Base-by-base conservation (phyloP, 2,329 filamentous ascomycete species). In the Trichophyton simii region DNA sequence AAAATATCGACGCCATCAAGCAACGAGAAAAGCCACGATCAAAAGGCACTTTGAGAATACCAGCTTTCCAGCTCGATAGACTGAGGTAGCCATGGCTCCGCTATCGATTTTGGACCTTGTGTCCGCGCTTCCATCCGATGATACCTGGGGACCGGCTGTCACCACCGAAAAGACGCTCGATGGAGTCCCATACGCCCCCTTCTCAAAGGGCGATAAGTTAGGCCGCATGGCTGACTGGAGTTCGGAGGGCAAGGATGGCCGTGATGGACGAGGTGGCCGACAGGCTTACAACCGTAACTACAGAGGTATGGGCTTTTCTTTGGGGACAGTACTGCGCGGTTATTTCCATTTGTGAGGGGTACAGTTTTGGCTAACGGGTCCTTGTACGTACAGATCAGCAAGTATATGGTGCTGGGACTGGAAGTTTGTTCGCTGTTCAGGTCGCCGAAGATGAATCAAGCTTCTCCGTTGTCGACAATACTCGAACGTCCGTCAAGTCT, bases 151-250 rank as follows among this genome's bases (percentile, higher is more conserved):
- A 63, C 92, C 92, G 60, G 76, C 88, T 64, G 84, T 87, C 68
- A 87, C 91, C 64, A 84, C 79, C 69, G 89, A 96, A 75, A 95
- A 89, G 66, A 96, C 89, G 65, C 83, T 97, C 70, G 87, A 95
- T 73, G 94, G 94, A 73, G 90, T 97, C 58, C 94, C 94, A 44
- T 99, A 96, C 76, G 94, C 94, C 69, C 94, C 94, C 64, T 99
- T 94, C 81, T 96, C 91, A 68, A 99, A 99, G 79, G 91, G 90
- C 74, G 94, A 99, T 81, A 97, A 96, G 83, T 82, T 99, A 63
- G 94, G 94, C 72, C 91, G 94, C 75, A 97, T 99, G 91, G 94
- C 94, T 64, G 94, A 99, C 81, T 99, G 94, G 94, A 95, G 91
- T 18, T 73, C 85, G 57, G 94, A 96, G 73, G 86, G 88, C 75